Percentiles rank a stretch among this genome's conserved stretches.
Evolutionary conservation across 495 filamentous ascomycete species (phyloP).

Genomic region (Penicilliopsis zonata): DNA sequence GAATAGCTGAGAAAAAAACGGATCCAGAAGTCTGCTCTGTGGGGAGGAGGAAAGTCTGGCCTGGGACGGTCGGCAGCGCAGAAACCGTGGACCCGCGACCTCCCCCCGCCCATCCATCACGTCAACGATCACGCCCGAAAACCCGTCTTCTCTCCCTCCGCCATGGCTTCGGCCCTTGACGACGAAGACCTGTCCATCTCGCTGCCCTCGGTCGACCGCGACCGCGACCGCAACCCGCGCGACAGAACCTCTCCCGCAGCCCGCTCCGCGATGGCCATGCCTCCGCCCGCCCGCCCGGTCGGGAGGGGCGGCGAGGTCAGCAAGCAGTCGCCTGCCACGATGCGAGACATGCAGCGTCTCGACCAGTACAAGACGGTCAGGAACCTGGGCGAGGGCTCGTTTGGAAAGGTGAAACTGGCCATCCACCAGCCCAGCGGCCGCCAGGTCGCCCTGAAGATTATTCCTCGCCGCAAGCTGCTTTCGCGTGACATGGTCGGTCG

Average conservation of each 20-base stretch:
- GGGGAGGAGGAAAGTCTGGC: too few species aligned
- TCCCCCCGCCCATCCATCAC: conserved; percentile 28
- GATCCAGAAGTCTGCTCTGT: too few species aligned
- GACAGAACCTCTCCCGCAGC: too few species aligned
- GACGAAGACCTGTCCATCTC: conserved; percentile 91
- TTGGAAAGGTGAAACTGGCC: conserved; percentile 96
- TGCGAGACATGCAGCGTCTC: conserved; percentile 59
- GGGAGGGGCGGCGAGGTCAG: conserved; percentile 19
- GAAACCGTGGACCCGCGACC: conserved; percentile 11
- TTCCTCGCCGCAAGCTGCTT: conserved; percentile 85
- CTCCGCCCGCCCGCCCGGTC: conserved; percentile 30
- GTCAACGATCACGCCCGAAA: conserved; percentile 25
- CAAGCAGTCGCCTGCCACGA: conserved; percentile 32
- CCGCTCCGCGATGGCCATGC: conserved; percentile 38
- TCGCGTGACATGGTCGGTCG: conserved; percentile 94
- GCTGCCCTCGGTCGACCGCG: conserved; percentile 56
- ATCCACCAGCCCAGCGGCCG: conserved; percentile 82
- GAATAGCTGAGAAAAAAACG: too few species aligned
- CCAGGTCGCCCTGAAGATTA: conserved; percentile 95
- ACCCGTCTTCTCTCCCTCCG: conserved; percentile 3
- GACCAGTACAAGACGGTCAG: conserved; percentile 82
- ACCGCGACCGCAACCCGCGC: conserved; percentile 20
- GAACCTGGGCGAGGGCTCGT: conserved; percentile 91
- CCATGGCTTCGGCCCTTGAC: conserved; percentile 49
- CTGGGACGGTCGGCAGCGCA: too few species aligned